A percentile compares a stretch with the other conserved stretches of the same genome.
phyloP scores from a whole-genome alignment of 495 filamentous ascomycete genomes.

The Parathielavia hyrcaniae region DNA sequence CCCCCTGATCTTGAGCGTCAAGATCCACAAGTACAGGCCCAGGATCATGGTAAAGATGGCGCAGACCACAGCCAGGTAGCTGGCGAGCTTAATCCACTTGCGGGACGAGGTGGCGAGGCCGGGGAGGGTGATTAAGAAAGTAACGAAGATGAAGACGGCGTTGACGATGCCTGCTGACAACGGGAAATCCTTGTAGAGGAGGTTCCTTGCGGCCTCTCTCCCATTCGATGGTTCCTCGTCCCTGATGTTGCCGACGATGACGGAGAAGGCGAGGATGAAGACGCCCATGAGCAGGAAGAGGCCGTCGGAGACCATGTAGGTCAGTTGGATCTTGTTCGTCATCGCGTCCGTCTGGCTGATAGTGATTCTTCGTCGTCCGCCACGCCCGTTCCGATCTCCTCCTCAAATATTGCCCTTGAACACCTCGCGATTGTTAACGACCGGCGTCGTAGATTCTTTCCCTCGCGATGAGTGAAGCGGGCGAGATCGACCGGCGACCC shows the following conservation, averaged over 20 bases:
- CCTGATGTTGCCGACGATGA: conserved; percentile 50
- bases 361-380: conserved; percentile 1
- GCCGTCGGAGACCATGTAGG: conserved; percentile 51
- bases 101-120: conserved; percentile 54
- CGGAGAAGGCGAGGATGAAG: conserved; percentile 56
- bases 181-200: conserved; percentile 57
- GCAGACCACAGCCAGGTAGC: conserved; percentile 54
- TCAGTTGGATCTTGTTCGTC: conserved; percentile 52
- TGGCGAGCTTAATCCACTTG: conserved; percentile 53
- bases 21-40: conserved; percentile 62
- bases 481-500: conserved; percentile 35
- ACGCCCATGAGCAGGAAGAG: conserved; percentile 59
- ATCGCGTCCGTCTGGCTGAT: conserved; percentile 32
- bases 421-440: conserved; percentile 35
- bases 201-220: conserved; percentile 53
- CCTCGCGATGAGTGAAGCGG: conserved; percentile 14
- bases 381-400: conserved; percentile 14
- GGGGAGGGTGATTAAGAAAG: conserved; percentile 52
- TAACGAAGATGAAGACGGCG: conserved; percentile 52
- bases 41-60: conserved; percentile 57
- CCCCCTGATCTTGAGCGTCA: conserved; percentile 56
- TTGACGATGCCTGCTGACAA: conserved; percentile 63
- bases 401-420: background rate
- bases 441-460: conserved; percentile 39
- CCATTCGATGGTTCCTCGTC: conserved; percentile 42